Conservation (phyloP, 495 filamentous ascomycete genomes). For the Talaromyces adpressus region DNA sequence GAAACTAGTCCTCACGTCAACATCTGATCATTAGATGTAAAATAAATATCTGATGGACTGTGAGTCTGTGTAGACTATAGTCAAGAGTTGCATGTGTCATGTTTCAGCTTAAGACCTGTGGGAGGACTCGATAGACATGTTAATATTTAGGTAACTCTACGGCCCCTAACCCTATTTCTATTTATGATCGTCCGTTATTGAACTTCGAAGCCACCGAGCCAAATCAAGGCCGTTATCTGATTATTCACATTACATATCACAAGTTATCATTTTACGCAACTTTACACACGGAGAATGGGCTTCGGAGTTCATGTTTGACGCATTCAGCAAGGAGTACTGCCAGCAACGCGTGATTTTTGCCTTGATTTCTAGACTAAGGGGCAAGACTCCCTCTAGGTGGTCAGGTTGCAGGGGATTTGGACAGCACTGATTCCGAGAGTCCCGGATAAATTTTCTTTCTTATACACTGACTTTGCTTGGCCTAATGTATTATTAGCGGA, state of each 20-base stretch:
- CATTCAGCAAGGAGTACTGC: not conserved
- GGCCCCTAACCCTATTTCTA: not conserved
- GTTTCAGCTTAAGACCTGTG: not conserved
- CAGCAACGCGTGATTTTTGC: not conserved
- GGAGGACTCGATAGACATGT: not conserved
- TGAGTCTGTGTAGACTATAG: not conserved
- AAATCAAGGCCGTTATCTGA: not conserved
- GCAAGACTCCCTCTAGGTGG: too few relatives aligned
- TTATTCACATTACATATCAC: not conserved
- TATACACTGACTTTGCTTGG: not conserved
- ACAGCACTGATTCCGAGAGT: not conserved
- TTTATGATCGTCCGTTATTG: not conserved
- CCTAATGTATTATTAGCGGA: not conserved
- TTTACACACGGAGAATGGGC: not conserved
- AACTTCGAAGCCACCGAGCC: not conserved
- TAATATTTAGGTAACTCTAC: not conserved
- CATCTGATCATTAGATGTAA: not conserved
- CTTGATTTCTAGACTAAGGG: not conserved
- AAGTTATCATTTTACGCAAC: not conserved
- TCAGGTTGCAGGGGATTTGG: too few relatives aligned
- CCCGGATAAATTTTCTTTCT: too few relatives aligned
- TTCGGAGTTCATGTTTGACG: not conserved
- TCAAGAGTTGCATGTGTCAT: not conserved
- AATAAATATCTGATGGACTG: not conserved
- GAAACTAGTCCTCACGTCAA: not conserved